A percentile compares a stretch with the other conserved stretches of the same genome.
These are phyloP conservation scores for Xylaria sp. DNA, from an alignment of 2,329 filamentous ascomycete species.

Conservation along the genomic window DNA sequence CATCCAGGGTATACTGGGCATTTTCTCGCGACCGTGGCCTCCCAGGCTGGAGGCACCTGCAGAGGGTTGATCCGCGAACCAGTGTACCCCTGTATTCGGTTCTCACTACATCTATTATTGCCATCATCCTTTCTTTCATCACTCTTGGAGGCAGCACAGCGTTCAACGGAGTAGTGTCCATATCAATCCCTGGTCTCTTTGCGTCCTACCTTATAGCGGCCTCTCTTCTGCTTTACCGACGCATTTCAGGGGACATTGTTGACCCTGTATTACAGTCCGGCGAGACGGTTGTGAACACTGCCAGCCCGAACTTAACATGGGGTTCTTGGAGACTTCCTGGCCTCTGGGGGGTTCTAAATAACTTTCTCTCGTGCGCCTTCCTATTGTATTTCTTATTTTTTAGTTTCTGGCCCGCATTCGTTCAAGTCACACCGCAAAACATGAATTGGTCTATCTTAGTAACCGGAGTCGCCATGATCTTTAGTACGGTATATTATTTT, in stretches of 20 bases:
- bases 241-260: constrained; percentile 4
- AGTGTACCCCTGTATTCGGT: constrained; percentile 36
- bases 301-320: constrained; percentile 28
- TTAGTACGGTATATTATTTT: constrained; percentile 40
- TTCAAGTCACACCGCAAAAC: constrained; percentile 38
- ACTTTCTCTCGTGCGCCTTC: constrained; percentile 37
- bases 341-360: constrained; percentile 35
- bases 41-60: constrained; percentile 34
- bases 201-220: constrained; percentile 32
- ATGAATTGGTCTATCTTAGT: constrained; percentile 41
- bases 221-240: background rate
- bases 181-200: constrained; percentile 36
- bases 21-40: constrained; percentile 51
- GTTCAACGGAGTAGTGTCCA: constrained; percentile 39
- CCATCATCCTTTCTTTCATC: constrained; percentile 35
- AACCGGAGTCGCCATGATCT: constrained; percentile 37
- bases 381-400: constrained; percentile 41
- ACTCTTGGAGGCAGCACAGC: constrained; percentile 36
- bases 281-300: constrained; percentile 2
- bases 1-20: constrained; percentile 66
- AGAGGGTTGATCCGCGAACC: constrained; percentile 31
- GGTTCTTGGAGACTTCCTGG: constrained; percentile 40
- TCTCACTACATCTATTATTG: constrained; percentile 19
- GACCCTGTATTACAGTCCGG: background rate
- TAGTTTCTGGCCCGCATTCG: constrained; percentile 41